Percentiles rank a stretch among this genome's conserved stretches.
Evolutionary conservation across 257 asterid species (phyloP).

Genomic region (Craterostigma plantagineum): DNA sequence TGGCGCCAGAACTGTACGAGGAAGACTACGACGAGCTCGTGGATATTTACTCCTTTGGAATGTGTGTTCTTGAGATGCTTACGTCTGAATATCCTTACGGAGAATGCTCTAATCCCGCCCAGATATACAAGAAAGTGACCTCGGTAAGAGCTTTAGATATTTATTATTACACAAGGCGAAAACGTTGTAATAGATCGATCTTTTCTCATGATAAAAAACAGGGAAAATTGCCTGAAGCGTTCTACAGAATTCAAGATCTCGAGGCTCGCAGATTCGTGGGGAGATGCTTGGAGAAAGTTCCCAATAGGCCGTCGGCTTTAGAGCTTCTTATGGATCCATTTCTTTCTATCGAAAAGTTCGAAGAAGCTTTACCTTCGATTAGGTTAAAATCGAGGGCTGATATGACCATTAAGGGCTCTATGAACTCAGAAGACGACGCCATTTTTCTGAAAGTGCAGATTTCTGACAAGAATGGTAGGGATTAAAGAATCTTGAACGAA

Average conservation of each 20-base stretch:
- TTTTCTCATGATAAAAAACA: slow-evolving; percentile 8
- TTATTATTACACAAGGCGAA: not conserved
- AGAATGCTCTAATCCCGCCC: slow-evolving; percentile 84
- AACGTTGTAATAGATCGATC: not conserved
- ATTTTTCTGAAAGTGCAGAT: slow-evolving; percentile 59
- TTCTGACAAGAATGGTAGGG: slow-evolving; percentile 47
- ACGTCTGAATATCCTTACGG: slow-evolving; percentile 60
- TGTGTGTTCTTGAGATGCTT: slow-evolving; percentile 75
- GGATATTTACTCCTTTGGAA: slow-evolving; percentile 70
- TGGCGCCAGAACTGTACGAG: slow-evolving; percentile 79
- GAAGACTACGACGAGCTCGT: slow-evolving; percentile 72
- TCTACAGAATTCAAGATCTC: slow-evolving; percentile 26
- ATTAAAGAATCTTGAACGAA: too few relatives aligned
- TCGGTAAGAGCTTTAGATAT: slow-evolving; percentile 28
- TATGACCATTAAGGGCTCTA: slow-evolving; percentile 54
- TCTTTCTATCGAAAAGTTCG: slow-evolving; percentile 25
- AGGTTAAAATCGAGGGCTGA: slow-evolving; percentile 4
- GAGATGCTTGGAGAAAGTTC: slow-evolving; percentile 43
- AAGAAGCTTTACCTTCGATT: slow-evolving; percentile 10
- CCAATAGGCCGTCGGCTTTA: slow-evolving; percentile 45
- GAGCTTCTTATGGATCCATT: slow-evolving; percentile 57
- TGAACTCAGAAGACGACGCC: slow-evolving; percentile 45
- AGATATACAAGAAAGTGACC: slow-evolving; percentile 84
- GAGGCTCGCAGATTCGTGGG: slow-evolving; percentile 58
- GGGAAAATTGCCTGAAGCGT: slow-evolving; percentile 62